Evolutionary conservation across 345 rosid species (phyloP).

Genomic region (Leavenworthia alabamica): DNA sequence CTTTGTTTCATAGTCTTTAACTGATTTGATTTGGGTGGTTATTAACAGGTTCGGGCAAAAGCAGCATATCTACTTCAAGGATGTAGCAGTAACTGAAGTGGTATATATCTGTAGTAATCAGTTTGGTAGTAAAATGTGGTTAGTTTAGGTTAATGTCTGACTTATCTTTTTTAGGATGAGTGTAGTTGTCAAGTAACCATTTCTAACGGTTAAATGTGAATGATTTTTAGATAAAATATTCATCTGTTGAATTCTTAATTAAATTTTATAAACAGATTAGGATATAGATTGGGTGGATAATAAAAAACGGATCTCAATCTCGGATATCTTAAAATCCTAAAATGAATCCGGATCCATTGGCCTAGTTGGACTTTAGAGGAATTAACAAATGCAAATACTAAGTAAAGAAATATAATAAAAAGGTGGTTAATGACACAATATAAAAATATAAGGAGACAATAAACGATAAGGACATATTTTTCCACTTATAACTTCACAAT

Average conservation of each 20-base stretch:
- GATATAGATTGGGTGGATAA: no score
- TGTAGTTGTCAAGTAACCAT: no score
- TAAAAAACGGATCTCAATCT: no score
- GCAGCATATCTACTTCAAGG: constrained; percentile 60
- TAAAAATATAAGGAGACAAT: background rate
- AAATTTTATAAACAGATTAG: no score
- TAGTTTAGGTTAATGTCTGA: constrained; percentile 10
- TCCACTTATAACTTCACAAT: background rate
- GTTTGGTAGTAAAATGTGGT: background rate
- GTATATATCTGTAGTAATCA: background rate
- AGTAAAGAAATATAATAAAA: background rate
- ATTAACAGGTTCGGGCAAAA: constrained; percentile 56
- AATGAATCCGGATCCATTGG: no score
- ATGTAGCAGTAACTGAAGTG: constrained; percentile 21
- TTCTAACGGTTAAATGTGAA: no score
- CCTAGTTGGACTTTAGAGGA: background rate
- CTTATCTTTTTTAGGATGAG: no score
- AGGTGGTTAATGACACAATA: background rate
- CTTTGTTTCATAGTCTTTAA: background rate
- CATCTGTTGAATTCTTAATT: no score
- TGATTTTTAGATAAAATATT: no score
- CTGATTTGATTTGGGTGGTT: background rate
- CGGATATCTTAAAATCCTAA: no score
- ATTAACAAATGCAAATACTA: background rate
- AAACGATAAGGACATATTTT: background rate